Base-by-base conservation (phyloP, 108 stramenopile genomes). In the Nannochloropsis oceanica region DNA sequence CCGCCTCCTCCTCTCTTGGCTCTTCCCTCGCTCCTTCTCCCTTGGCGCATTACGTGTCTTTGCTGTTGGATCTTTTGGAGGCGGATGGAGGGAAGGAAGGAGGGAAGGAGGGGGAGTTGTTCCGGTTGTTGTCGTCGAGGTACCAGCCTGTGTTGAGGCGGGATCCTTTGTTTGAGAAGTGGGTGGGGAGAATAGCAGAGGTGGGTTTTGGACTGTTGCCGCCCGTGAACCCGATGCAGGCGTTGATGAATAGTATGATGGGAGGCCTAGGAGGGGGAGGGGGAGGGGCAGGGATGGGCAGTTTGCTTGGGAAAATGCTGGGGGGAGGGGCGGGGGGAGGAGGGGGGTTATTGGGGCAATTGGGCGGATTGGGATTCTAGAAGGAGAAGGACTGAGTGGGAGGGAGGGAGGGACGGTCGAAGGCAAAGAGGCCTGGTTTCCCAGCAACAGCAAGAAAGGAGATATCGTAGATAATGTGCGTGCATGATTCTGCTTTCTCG, bases 241-340 rank as follows among this genome's bases (percentile, higher is more conserved):
- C 46, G 14, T 50, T 50, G 0, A 13, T 50, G 46, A 14, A 13
- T 13, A 50, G 46, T 18, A 50, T 50, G 46, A 13, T 50, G 18
- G 46, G 46, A 13, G 46, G 46, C 14, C 14, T 13, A 18, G 46
- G 46, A 50, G 46, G 46, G 46, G 46, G 46, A 50, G 46, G 46
- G 0, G 46, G 46, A 18, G 46, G 46, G 46, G n/a, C n/a, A n/a
- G n/a, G n/a, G n/a, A n/a, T n/a, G n/a, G n/a, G n/a, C n/a, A n/a
- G n/a, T n/a, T 18, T 50, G 14, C 18, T 50, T 13, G 46, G 46
- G 46, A 13, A 50, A 18, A 50, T 50, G 46, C 46, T 50, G 46
- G 46, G 46, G 46, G 46, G 46, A 18, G 46, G 46, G 46, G 14
- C 13, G 18, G 46, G 46, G 97, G 46, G 46, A 50, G 46, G 46